Evolutionary conservation across 331 rosid species (phyloP).

Genomic region (Acacia concinna): DNA sequence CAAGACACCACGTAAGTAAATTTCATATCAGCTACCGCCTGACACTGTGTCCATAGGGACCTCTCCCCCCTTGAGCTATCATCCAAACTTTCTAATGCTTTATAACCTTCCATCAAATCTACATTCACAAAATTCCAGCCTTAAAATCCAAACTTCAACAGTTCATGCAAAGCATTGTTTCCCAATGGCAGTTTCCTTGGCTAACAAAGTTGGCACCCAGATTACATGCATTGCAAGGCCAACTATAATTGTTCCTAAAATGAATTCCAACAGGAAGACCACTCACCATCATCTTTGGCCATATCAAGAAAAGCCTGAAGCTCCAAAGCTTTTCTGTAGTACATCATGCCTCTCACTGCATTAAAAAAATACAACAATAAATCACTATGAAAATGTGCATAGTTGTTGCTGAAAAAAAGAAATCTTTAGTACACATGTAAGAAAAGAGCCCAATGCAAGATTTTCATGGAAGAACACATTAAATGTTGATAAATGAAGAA

Average conservation of each 20-base stretch:
- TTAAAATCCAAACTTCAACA: not conserved
- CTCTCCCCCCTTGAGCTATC: conserved; percentile 71
- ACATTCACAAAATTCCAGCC: conserved; percentile 30
- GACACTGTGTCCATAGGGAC: conserved; percentile 88
- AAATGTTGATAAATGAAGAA: conserved; percentile 4
- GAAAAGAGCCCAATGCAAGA: too few species aligned
- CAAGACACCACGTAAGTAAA: conserved; percentile 91
- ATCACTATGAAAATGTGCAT: not conserved
- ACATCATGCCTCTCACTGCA: conserved; percentile 99
- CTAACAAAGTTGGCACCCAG: conserved; percentile 9
- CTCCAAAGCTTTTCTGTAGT: conserved; percentile 96
- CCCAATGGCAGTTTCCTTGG: not conserved
- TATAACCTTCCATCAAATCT: conserved; percentile 96
- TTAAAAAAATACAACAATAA: conserved; percentile 25
- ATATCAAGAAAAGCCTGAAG: conserved; percentile 98
- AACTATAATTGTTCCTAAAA: not conserved
- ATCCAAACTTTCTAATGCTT: conserved; percentile 85
- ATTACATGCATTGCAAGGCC: not conserved
- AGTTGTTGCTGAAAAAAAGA: too few species aligned
- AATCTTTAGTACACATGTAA: too few species aligned
- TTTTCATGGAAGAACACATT: not conserved
- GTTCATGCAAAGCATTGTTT: not conserved
- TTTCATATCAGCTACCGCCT: conserved; percentile 98
- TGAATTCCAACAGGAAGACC: conserved; percentile 20
- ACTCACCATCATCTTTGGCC: conserved; percentile 81